Evolutionary conservation across 192 early-diverging fungal genomes (phyloP), one percentile per base, ranked within the genome.

Genomic region (Umbelopsis sp.): DNA sequence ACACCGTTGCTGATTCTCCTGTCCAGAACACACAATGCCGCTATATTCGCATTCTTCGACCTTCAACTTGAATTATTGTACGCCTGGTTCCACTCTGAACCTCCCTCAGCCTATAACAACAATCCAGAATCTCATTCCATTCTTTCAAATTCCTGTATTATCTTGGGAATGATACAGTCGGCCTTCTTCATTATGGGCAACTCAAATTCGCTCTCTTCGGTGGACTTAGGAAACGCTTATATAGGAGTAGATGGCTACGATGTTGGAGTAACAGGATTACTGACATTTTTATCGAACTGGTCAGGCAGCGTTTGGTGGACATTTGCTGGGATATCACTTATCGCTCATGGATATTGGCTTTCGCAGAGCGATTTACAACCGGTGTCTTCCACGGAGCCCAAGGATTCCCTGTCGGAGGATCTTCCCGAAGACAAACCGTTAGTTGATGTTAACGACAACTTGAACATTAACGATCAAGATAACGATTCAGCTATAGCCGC

Each of bases 201-300:
- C 76, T 90, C 90, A 0, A 94, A 94, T 71, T 90, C 91, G 5
- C 88, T 94, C 22, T 89, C 92, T 0, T 90, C 91, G 11, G 80
- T 92, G n/a, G 92, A 94, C 53, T 79, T 94, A 22, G 89, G 91
- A 69, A 90, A 90, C 59, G 86, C 91, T 2, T 94, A 94, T 69
- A 84, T 88, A 4, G 92, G 92, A 4, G 86, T 94, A 32, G 81
- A 87, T 45, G 81, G 80, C 6, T 94, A 92, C 78, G 81, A 84
- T 73, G 82, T 87, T 31, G 62, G 44, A 2, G 43, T 84, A 32
- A 90, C 91, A 14, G 91, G 92, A 3, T 43, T 89, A 6, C 75
- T 92, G n/a, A 86, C 90, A 4, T 94, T 91, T 77, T 69, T 84
- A 12, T 78, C 81, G 31, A 94, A 91, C 77, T 94, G 92, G 92